Conservation (phyloP, 1,284 basidiomycete species). For the Ceratobasidium sp. region DNA sequence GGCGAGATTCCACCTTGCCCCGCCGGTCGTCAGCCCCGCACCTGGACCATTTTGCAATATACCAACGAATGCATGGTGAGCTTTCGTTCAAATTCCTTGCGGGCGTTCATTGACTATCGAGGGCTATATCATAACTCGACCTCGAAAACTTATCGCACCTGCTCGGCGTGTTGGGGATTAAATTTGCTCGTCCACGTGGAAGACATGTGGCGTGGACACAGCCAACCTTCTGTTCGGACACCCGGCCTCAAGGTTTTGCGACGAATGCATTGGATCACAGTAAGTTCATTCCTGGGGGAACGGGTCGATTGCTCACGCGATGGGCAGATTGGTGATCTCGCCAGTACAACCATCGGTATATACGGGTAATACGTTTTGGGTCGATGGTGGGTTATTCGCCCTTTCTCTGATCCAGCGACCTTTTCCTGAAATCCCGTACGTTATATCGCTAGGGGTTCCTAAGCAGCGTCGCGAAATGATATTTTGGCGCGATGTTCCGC, state of each 20-base stretch:
- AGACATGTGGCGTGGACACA: background rate
- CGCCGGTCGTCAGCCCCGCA: background rate
- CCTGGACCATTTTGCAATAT: conserved; percentile 9
- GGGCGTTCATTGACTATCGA: background rate
- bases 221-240: background rate
- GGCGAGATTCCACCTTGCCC: background rate
- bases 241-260: background rate
- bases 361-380: background rate
- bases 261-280: background rate
- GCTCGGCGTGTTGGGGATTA: background rate
- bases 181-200: background rate
- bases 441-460: background rate
- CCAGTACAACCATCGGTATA: background rate
- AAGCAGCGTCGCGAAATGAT: background rate
- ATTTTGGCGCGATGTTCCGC: background rate
- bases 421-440: background rate
- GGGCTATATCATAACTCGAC: background rate
- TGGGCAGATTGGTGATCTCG: background rate
- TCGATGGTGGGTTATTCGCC: background rate
- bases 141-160: background rate
- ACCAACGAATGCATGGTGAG: background rate
- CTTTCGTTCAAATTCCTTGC: background rate
- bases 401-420: too few species aligned
- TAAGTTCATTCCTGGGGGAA: background rate
- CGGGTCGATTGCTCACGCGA: background rate